phyloP scores from a whole-genome alignment of 345 rosid genomes.

The Crucihimalaya himalaica region DNA sequence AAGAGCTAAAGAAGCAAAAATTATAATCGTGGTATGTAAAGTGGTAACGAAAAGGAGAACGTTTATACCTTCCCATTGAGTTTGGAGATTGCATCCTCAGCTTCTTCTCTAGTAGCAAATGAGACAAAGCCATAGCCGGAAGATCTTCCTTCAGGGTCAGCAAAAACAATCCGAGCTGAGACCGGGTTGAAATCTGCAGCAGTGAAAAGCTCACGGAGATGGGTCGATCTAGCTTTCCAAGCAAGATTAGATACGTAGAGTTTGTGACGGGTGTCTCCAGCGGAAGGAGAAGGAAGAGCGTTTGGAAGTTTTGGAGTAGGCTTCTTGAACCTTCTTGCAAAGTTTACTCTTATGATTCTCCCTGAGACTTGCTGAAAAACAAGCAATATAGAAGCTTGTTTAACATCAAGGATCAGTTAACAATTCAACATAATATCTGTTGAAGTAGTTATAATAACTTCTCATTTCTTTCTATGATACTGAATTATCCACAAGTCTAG shows the following conservation, averaged over 20 bases:
- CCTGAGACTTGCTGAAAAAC: conserved; percentile 69
- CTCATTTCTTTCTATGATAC: too few species aligned
- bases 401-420: background rate
- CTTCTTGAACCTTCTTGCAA: conserved; percentile 70
- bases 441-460: background rate
- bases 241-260: conserved; percentile 83
- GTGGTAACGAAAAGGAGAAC: background rate
- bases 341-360: conserved; percentile 67
- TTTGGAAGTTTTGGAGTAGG: conserved; percentile 48
- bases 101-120: conserved; percentile 82
- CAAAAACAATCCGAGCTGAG: conserved; percentile 71
- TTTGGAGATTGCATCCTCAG: conserved; percentile 70
- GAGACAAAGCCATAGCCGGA: conserved; percentile 92
- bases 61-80: conserved; percentile 75
- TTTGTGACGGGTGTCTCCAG: conserved; percentile 61
- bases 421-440: background rate
- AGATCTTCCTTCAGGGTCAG: conserved; percentile 60
- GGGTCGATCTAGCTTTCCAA: conserved; percentile 84
- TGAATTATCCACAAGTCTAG: background rate
- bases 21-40: background rate
- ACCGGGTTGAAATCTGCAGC: conserved; percentile 57
- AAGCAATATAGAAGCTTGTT: conserved; percentile 14
- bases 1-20: conserved; percentile 20
- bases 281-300: conserved; percentile 34
- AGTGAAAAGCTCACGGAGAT: conserved; percentile 75